Base-by-base conservation (phyloP, 106 monocot species). In the Acorus gramineus region DNA sequence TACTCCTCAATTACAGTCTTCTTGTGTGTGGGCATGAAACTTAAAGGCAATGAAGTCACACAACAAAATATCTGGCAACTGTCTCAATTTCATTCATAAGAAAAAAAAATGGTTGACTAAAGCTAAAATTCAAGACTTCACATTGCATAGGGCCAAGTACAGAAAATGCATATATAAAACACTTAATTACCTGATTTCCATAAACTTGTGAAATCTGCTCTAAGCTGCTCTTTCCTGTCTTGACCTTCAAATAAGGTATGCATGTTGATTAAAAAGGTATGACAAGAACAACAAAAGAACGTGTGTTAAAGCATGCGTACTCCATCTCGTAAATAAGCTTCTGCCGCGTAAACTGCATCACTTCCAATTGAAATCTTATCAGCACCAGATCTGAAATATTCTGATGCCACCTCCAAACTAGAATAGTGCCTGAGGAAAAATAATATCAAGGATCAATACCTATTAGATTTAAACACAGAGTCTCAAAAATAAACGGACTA, bases 301-400 rank as follows among this genome's bases (percentile, higher is more conserved):
- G 46, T 3, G 6, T 77, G 44, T 56, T 51, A 42, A 72, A 74
- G 46, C 14, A 52, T 43, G 11, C 73, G 73, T 88, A 98, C 96
- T 67, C 91, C 85, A 61, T 87, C 80, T 81, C 52, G 71, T 51
- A 91, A 65, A 74, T 81, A 92, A 53, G 65, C 83, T 69, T 98
- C 91, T 61, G 96, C 96, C 77, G 88, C 79, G 79, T 81, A 98
- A 71, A 98, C 96, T 62, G 96, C 96, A 92, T 98, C 91, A 77
- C 96, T 98, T 83, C 96, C 96, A 69, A 98, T 98, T 54, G 96
- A 98, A 72, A 98, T 50, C 77, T 98, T 98, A 79, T 98, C 91
- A 65, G 96, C 96, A 77, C 96, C 96, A 61, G 96, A 98, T 42
- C 96, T 82, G 71, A 98, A 98, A 77, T 98, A 98, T 74, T 98